Evolutionary conservation across 306 rosid species (phyloP).

Genomic region (Pyrus communis): DNA sequence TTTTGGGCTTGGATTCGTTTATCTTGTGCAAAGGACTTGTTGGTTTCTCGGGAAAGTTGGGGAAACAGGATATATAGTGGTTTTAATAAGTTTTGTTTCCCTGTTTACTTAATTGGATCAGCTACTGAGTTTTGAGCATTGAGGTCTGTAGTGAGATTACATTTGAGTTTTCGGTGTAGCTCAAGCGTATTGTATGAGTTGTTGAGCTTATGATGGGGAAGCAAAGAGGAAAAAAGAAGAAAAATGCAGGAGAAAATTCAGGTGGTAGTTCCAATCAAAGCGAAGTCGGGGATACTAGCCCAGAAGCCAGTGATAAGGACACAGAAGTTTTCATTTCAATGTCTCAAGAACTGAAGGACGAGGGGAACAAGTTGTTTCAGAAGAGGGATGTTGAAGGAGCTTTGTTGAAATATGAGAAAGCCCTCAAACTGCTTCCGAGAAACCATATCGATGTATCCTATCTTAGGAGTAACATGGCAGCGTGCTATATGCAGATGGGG

Average conservation of each 20-base stretch:
- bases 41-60: not conserved
- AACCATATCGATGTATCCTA: constrained; percentile 73
- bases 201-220: constrained; percentile 54
- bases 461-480: constrained; percentile 83
- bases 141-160: constrained; percentile 11
- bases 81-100: not conserved
- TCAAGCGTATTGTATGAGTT: constrained; percentile 21
- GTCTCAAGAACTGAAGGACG: constrained; percentile 73
- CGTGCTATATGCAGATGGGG: constrained; percentile 98
- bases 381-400: constrained; percentile 77
- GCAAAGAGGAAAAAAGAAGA: constrained; percentile 53
- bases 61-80: not conserved
- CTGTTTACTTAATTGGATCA: constrained; percentile 19
- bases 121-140: constrained; percentile 12
- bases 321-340: constrained; percentile 43
- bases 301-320: constrained; percentile 49
- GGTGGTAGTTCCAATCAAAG: constrained; percentile 34
- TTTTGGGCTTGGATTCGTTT: constrained; percentile 13
- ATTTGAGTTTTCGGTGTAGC: not conserved
- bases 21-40: constrained; percentile 9
- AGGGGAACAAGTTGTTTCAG: constrained; percentile 84
- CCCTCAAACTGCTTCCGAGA: constrained; percentile 66
- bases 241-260: constrained; percentile 37
- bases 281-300: constrained; percentile 32
- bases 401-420: constrained; percentile 69